A percentile compares a stretch with the other conserved stretches of the same genome.
These are phyloP conservation scores for Periconia sp. DNA, from an alignment of 2,329 filamentous ascomycete genomes.

Conservation along the genomic window DNA sequence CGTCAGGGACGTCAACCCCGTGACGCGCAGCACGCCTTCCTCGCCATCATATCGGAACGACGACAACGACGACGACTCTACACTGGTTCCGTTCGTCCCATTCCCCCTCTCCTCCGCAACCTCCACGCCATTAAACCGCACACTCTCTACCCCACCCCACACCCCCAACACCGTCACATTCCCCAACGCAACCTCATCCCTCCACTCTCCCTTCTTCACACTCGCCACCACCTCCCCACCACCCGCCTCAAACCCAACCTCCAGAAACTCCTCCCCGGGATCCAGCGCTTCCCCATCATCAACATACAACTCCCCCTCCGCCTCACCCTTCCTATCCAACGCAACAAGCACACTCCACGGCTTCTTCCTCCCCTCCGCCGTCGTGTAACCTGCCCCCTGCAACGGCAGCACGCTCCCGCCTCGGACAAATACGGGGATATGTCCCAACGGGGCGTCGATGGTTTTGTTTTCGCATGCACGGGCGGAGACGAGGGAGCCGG, in stretches of 20 bases:
- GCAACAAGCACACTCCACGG: conserved; percentile 70
- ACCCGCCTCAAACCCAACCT: conserved; percentile 54
- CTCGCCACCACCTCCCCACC: conserved; percentile 51
- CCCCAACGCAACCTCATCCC: conserved; percentile 59
- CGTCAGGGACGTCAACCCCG: not conserved
- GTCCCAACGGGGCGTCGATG: conserved; percentile 62
- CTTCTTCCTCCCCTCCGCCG: conserved; percentile 61
- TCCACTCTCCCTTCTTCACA: conserved; percentile 55
- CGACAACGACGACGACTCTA: not conserved
- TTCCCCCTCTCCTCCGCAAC: conserved; percentile 41
- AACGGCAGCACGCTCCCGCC: conserved; percentile 69
- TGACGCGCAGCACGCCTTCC: not conserved
- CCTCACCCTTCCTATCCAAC: conserved; percentile 56
- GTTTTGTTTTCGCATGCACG: conserved; percentile 60
- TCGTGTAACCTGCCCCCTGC: conserved; percentile 70
- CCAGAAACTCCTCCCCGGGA: conserved; percentile 55
- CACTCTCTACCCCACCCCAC: conserved; percentile 36
- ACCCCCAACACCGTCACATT: conserved; percentile 67
- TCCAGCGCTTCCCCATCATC: conserved; percentile 72
- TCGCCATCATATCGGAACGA: not conserved
- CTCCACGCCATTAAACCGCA: conserved; percentile 51
- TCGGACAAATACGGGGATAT: conserved; percentile 72
- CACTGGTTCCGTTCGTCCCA: conserved; percentile 24
- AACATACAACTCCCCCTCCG: conserved; percentile 66
- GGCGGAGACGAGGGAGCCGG: conserved; percentile 57